phyloP scores from a whole-genome alignment of 257 asterid genomes.

The Salvia rosmarinus region DNA sequence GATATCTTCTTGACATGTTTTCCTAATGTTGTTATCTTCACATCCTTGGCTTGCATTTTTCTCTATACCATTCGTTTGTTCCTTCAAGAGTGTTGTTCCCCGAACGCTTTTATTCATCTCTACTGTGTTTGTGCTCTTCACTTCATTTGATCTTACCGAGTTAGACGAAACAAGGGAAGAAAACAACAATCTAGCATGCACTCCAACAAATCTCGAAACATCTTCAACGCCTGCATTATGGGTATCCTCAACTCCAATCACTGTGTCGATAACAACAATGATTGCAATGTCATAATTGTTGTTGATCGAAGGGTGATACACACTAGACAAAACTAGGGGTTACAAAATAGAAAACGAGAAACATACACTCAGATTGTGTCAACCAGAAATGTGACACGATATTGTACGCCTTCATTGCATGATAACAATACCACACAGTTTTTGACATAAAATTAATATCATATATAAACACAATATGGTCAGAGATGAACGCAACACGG shows the following conservation, averaged over 20 bases:
- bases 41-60: background rate
- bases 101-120: background rate
- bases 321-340: too few relatives aligned
- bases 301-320: too few relatives aligned
- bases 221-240: background rate
- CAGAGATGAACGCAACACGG: too few relatives aligned
- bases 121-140: constrained; percentile 19
- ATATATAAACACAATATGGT: too few relatives aligned
- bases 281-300: background rate
- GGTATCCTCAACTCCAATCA: background rate
- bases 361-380: too few relatives aligned
- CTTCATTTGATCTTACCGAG: constrained; percentile 34
- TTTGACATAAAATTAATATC: too few relatives aligned
- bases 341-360: too few relatives aligned
- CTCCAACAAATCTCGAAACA: background rate
- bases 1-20: constrained; percentile 1
- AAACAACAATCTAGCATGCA: background rate
- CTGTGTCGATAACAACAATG: background rate
- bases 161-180: constrained; percentile 32
- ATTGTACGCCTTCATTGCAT: too few relatives aligned
- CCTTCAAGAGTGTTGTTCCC: background rate
- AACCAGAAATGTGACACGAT: too few relatives aligned
- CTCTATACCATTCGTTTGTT: background rate
- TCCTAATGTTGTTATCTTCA: background rate
- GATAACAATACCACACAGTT: too few relatives aligned